These are phyloP conservation scores for Endocarpon pusillum DNA, from an alignment of 495 filamentous ascomycete genomes.

Conservation along the genomic window DNA sequence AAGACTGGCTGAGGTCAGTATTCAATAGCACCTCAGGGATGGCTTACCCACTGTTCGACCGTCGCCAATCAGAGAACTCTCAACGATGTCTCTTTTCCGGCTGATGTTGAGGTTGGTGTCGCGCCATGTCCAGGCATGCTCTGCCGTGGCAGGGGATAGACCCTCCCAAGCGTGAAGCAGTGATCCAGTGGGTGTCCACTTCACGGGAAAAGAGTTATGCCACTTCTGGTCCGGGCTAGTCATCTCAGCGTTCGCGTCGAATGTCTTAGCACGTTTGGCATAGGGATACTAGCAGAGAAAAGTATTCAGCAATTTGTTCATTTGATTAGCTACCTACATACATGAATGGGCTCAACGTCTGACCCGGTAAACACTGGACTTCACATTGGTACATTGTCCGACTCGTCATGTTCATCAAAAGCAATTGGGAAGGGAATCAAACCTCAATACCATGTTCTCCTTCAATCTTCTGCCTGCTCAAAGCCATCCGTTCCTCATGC, in stretches of 20 bases:
- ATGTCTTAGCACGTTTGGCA: conserved; percentile 53
- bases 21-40: too few relatives aligned
- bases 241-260: conserved; percentile 35
- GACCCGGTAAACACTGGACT: conserved; percentile 12
- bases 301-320: conserved; percentile 27
- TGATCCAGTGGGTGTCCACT: too few relatives aligned
- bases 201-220: too few relatives aligned
- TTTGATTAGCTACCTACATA: conserved; percentile 35
- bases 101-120: conserved; percentile 22
- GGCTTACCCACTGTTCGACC: too few relatives aligned
- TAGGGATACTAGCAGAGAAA: conserved; percentile 66
- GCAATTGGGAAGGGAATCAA: conserved; percentile 35
- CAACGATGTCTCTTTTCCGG: conserved; percentile 18
- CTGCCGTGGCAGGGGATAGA: too few relatives aligned
- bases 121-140: conserved; percentile 21
- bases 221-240: conserved; percentile 43
- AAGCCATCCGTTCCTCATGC: conserved; percentile 26
- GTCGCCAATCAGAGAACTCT: conserved; percentile 14
- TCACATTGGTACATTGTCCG: conserved; percentile 13
- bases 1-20: conserved; percentile 15
- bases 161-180: too few relatives aligned
- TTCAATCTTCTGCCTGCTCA: conserved; percentile 24
- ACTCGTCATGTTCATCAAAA: conserved; percentile 13
- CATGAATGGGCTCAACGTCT: conserved; percentile 15
- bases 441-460: conserved; percentile 54